phyloP scores from a whole-genome alignment of 2,329 filamentous ascomycete genomes.

The Pyrenophora graminea region DNA sequence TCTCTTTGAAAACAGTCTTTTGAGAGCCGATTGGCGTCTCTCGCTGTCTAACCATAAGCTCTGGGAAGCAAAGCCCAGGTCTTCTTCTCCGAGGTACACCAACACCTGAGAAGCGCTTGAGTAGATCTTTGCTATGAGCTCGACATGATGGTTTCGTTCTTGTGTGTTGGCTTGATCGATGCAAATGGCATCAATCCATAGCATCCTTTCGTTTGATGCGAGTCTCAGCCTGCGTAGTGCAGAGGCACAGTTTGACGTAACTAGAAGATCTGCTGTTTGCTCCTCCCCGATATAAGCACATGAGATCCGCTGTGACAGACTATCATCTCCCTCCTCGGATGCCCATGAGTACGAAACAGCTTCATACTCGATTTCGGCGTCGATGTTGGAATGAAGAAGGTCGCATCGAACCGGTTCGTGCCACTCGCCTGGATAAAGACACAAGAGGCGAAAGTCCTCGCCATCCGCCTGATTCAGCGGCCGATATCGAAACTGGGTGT shows the following conservation, averaged over 20 bases:
- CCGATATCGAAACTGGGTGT: constrained; percentile 8
- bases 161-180: constrained; percentile 21
- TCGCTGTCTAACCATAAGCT: constrained; percentile 12
- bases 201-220: constrained; percentile 2
- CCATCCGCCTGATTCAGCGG: constrained; percentile 8
- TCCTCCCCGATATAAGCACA: constrained; percentile 14
- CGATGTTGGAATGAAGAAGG: constrained; percentile 10
- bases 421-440: constrained; percentile 10
- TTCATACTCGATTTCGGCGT: constrained; percentile 21
- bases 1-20: constrained; percentile 13
- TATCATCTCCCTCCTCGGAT: constrained; percentile 17
- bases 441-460: constrained; percentile 11
- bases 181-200: constrained; percentile 25
- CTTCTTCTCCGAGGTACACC: constrained; percentile 17
- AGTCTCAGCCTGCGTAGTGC: constrained; percentile 15
- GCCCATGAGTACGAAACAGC: constrained; percentile 32
- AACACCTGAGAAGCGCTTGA: constrained; percentile 13
- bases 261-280: not conserved
- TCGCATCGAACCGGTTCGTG: constrained; percentile 14
- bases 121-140: constrained; percentile 24
- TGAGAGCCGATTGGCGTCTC: constrained; percentile 9
- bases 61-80: constrained; percentile 9
- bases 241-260: constrained; percentile 19
- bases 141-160: constrained; percentile 23
- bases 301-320: constrained; percentile 10